Percentiles rank a stretch among this genome's conserved stretches.
Conservation (phyloP, 2,329 filamentous ascomycete species). For the Diaporthe longicolla region DNA sequence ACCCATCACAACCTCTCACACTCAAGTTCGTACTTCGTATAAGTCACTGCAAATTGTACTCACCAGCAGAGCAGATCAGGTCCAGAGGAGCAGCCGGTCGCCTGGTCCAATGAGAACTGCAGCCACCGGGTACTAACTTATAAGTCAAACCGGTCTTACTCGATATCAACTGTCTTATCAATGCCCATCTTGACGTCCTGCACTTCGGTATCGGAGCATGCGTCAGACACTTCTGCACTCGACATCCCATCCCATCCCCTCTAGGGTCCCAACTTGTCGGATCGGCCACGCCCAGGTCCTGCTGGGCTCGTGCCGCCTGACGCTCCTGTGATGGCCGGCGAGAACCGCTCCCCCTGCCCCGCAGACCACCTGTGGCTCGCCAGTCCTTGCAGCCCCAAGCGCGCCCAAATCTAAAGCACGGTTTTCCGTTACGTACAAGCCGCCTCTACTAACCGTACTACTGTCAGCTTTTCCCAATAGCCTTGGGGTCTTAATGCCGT, state of each 20-base stretch:
- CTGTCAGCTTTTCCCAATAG: slow-evolving; percentile 16
- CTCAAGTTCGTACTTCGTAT: not conserved
- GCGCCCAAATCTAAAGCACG: not conserved
- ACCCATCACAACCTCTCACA: not conserved
- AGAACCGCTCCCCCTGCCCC: slow-evolving; percentile 12
- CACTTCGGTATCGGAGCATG: slow-evolving; percentile 19
- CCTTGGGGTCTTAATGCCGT: slow-evolving; percentile 28
- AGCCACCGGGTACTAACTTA: not conserved
- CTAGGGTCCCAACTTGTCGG: slow-evolving; percentile 12
- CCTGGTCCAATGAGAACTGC: slow-evolving; percentile 7
- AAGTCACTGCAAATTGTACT: not conserved
- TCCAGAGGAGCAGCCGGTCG: not conserved
- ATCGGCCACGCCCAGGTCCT: slow-evolving; percentile 6
- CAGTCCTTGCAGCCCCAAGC: slow-evolving; percentile 12
- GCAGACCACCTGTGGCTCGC: slow-evolving; percentile 3
- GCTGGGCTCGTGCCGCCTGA: not conserved
- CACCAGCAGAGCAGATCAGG: not conserved
- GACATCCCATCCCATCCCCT: not conserved
- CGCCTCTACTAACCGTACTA: slow-evolving; percentile 21
- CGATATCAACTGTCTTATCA: slow-evolving; percentile 3
- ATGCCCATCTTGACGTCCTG: not conserved
- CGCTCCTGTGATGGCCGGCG: not conserved
- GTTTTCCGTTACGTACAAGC: slow-evolving; percentile 42
- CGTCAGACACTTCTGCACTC: not conserved
- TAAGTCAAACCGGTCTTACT: slow-evolving; percentile 5